Evolutionary conservation across 768 basidiomycete species (phyloP).

Genomic region (Boletus sensibilis): DNA sequence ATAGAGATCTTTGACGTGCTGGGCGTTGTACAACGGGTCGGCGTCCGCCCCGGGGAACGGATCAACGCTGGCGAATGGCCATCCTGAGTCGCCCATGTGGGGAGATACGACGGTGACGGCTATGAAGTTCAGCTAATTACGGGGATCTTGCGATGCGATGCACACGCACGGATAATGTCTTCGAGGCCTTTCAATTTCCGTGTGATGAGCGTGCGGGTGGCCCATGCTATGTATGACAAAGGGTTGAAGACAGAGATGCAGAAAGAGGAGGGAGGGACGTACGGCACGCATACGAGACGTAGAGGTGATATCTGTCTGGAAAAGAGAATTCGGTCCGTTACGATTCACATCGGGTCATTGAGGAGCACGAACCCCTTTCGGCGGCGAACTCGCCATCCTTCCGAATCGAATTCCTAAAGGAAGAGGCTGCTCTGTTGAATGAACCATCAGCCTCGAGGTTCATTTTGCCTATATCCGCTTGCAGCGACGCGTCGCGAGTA

Average conservation of each 20-base stretch:
- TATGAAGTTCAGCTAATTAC: constrained; percentile 26
- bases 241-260: not conserved
- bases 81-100: constrained; percentile 78
- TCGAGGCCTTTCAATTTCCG: constrained; percentile 93
- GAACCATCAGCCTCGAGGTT: constrained; percentile 58
- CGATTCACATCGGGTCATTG: no score
- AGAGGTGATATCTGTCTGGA: constrained; percentile 86
- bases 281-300: constrained; percentile 87
- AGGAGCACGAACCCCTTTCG: constrained; percentile 60
- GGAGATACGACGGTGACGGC: constrained; percentile 84
- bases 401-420: constrained; percentile 58
- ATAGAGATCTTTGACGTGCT: constrained; percentile 86
- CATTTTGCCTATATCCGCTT: constrained; percentile 55
- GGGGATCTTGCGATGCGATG: not conserved
- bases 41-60: constrained; percentile 68
- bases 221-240: constrained; percentile 72
- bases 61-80: constrained; percentile 79
- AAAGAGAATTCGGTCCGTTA: not conserved
- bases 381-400: constrained; percentile 64
- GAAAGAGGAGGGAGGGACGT: constrained; percentile 22
- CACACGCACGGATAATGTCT: constrained; percentile 66
- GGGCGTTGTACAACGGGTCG: constrained; percentile 68
- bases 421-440: constrained; percentile 54
- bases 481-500: constrained; percentile 33
- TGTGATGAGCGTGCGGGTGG: constrained; percentile 84